These are phyloP conservation scores for Quercus tomentella DNA, from an alignment of 331 rosid species.

Conservation along the genomic window DNA sequence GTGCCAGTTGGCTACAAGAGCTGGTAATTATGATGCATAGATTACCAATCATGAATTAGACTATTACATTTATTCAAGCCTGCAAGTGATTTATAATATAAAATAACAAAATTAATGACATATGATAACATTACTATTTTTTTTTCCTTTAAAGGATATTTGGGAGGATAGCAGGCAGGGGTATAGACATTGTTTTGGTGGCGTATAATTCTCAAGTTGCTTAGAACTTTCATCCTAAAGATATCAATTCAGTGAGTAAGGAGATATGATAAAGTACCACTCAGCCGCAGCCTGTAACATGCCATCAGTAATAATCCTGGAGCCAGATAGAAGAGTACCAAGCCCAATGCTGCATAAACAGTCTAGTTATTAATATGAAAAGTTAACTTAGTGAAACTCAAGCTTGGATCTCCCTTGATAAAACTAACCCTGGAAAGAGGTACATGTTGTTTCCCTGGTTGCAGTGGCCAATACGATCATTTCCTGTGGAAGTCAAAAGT, in stretches of 20 bases:
- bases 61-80: background rate
- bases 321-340: constrained; percentile 88
- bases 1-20: background rate
- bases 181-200: background rate
- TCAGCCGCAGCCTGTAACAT: constrained; percentile 99
- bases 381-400: background rate
- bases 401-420: constrained; percentile 3
- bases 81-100: background rate
- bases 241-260: background rate
- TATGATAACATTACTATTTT: background rate
- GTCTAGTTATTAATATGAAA: constrained; percentile 3
- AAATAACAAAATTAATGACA: background rate
- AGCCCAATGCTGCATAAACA: constrained; percentile 83
- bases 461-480: constrained; percentile 87
- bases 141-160: background rate
- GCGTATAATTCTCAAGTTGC: background rate
- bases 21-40: background rate
- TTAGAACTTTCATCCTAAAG: constrained; percentile 6
- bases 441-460: constrained; percentile 99
- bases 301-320: constrained; percentile 83
- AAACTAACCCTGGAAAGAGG: constrained; percentile 96
- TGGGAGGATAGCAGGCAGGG: background rate
- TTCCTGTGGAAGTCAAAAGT: constrained; percentile 45
- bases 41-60: background rate
- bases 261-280: constrained; percentile 49